Evolutionary conservation across 2,329 filamentous ascomycete species (phyloP).

Genomic region (Trichoderma gracile): DNA sequence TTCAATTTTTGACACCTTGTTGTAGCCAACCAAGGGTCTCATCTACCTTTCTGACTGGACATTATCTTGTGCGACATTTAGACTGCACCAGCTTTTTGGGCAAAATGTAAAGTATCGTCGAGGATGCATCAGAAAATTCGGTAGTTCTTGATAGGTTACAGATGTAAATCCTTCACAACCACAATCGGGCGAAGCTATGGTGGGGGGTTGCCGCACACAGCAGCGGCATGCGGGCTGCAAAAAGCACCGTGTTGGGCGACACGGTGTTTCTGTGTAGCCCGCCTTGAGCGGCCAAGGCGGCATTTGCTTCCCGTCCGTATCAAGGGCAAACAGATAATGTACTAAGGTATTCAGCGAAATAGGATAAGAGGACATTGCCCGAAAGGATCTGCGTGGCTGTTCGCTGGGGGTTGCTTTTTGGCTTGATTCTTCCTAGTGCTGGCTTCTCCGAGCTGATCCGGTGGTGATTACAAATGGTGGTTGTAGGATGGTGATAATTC

Average conservation of each 20-base stretch:
- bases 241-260: no score
- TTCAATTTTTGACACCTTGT: no score
- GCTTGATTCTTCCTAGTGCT: no score
- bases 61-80: no score
- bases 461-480: neutral
- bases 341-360: neutral
- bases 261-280: no score
- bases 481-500: neutral
- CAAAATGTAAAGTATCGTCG: no score
- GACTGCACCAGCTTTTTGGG: no score
- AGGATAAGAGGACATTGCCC: neutral
- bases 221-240: no score
- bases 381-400: neutral
- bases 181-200: constrained; percentile 9
- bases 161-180: neutral
- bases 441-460: constrained; percentile 3
- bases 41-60: no score
- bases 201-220: constrained; percentile 2
- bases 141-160: neutral
- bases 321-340: neutral
- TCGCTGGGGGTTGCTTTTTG: neutral
- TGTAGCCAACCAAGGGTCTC: neutral
- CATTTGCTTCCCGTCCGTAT: neutral
- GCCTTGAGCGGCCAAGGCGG: constrained; percentile 6
- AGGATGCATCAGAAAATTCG: neutral